These are phyloP conservation scores for Hansenula anomala DNA, from an alignment of 1,139 yeast genomes.

Conservation along the genomic window DNA sequence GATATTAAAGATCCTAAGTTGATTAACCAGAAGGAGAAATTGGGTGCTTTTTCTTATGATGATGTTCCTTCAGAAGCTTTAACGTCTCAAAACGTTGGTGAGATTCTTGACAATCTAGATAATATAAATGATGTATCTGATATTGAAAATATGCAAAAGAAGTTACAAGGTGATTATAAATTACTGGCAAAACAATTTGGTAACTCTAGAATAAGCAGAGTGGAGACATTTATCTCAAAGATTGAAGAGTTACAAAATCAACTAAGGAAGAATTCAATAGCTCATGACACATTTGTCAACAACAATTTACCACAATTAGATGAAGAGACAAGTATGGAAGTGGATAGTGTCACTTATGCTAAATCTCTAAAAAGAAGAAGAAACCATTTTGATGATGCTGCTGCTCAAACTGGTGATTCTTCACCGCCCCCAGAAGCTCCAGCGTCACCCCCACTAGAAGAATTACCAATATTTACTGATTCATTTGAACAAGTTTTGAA, in stretches of 20 bases:
- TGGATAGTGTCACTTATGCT: background rate
- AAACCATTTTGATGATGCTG: background rate
- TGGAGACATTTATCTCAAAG: slow-evolving; percentile 25
- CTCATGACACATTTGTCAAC: slow-evolving; percentile 7
- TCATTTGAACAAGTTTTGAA: slow-evolving; percentile 18
- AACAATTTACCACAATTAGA: slow-evolving; percentile 10
- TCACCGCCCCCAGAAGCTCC: slow-evolving; percentile 9
- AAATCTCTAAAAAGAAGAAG: background rate
- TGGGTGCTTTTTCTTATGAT: background rate
- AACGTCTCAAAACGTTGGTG: background rate
- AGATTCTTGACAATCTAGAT: slow-evolving; percentile 5
- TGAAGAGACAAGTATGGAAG: slow-evolving; percentile 8
- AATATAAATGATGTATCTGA: slow-evolving; percentile 11
- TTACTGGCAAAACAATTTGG: slow-evolving; percentile 24
- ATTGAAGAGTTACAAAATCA: slow-evolving; percentile 18
- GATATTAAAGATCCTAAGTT: background rate
- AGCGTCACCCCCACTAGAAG: slow-evolving; percentile 7
- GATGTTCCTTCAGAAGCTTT: background rate
- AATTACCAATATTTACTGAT: slow-evolving; percentile 22
- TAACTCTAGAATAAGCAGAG: slow-evolving; percentile 23
- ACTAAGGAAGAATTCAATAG: slow-evolving; percentile 6
- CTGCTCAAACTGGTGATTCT: background rate
- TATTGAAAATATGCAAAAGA: slow-evolving; percentile 20
- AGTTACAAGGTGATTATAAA: slow-evolving; percentile 25
- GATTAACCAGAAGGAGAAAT: background rate